Evolutionary conservation across 2,329 filamentous ascomycete species (phyloP).

Genomic region (Penicillium janthinellum): DNA sequence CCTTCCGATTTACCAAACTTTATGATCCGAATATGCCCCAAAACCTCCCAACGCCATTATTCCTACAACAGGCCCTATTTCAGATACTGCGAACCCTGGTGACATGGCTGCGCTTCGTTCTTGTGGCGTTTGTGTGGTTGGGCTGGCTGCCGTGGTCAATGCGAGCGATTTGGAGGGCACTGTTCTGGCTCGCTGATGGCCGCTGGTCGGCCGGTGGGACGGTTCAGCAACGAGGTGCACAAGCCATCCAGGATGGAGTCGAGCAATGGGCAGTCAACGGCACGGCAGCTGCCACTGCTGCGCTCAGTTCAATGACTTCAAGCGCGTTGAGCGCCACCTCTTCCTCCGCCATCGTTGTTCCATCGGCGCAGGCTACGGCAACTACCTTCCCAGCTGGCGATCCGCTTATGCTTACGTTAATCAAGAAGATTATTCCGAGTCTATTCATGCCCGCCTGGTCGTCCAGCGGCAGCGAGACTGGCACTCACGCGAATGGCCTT

Average conservation of each 20-base stretch:
- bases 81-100: conserved; percentile 72
- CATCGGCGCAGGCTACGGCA: conserved; percentile 42
- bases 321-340: conserved; percentile 28
- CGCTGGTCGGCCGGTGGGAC: conserved; percentile 54
- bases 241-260: conserved; percentile 22
- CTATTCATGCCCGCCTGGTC: conserved; percentile 37
- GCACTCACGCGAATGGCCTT: conserved; percentile 30
- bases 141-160: conserved; percentile 86
- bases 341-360: conserved; percentile 29
- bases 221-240: conserved; percentile 19
- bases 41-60: conserved; percentile 76
- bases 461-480: conserved; percentile 30
- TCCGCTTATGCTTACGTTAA: conserved; percentile 49
- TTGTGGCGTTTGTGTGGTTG: conserved; percentile 87
- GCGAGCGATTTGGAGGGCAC: conserved; percentile 85
- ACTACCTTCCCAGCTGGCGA: conserved; percentile 47
- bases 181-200: conserved; percentile 92
- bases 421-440: conserved; percentile 47
- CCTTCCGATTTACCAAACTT: conserved; percentile 96
- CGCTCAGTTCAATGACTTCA: conserved; percentile 27
- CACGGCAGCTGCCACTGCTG: conserved; percentile 31
- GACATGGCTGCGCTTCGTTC: conserved; percentile 73
- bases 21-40: conserved; percentile 94
- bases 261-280: conserved; percentile 30
- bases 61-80: conserved; percentile 73